phyloP scores from a whole-genome alignment of 306 rosid genomes.

The Lablab purpureus region DNA sequence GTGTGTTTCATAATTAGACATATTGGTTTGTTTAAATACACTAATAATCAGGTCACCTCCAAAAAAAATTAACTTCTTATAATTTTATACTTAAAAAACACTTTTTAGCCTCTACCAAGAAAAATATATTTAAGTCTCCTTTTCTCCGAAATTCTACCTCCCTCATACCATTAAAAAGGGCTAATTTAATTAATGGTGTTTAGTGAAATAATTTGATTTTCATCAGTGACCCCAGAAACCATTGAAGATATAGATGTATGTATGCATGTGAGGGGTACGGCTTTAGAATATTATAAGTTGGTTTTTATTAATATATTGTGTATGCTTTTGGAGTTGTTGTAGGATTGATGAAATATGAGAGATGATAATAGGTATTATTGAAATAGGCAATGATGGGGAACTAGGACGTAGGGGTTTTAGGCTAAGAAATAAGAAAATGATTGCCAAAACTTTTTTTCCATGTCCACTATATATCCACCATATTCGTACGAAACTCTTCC shows the following conservation, averaged over 20 bases:
- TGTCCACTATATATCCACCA: not conserved
- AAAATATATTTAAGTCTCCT: no score
- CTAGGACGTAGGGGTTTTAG: not conserved
- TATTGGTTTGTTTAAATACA: no score
- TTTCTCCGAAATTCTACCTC: no score
- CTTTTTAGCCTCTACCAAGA: no score
- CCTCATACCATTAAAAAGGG: no score
- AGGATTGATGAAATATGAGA: not conserved
- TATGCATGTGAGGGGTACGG: not conserved
- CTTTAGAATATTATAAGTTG: not conserved
- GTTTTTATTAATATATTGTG: not conserved
- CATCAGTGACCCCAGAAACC: not conserved
- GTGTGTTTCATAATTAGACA: not conserved
- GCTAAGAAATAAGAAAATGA: constrained; percentile 22
- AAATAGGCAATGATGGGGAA: constrained; percentile 26
- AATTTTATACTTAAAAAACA: no score
- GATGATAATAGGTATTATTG: not conserved
- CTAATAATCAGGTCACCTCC: no score
- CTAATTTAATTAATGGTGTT: no score
- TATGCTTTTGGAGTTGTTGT: not conserved
- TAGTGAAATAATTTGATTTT: no score
- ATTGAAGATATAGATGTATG: not conserved
- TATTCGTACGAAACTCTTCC: not conserved
- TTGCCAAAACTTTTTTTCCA: not conserved
- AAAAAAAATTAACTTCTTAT: no score